phyloP scores from a whole-genome alignment of 371 early-diverging fungal species.

The Funneliformis caledonium region DNA sequence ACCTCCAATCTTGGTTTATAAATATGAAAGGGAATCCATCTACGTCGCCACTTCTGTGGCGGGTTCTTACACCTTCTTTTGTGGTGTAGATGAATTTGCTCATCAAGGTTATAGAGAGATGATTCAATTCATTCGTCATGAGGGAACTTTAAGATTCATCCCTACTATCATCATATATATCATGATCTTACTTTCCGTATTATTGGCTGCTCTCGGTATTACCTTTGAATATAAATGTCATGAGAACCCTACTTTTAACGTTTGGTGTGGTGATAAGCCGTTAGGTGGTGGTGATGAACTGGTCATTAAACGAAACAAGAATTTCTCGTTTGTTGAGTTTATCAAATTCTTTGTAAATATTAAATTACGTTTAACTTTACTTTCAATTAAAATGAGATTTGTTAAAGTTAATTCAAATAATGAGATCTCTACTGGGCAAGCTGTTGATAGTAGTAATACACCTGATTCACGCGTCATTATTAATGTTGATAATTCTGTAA shows the following conservation, averaged over 20 bases:
- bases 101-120: slow-evolving; percentile 48
- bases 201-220: slow-evolving; percentile 14
- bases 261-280: neutral
- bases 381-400: too few relatives aligned
- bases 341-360: too few relatives aligned
- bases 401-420: too few relatives aligned
- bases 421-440: too few relatives aligned
- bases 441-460: too few relatives aligned
- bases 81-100: slow-evolving; percentile 47
- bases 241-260: neutral
- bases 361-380: too few relatives aligned
- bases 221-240: neutral
- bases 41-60: slow-evolving; percentile 45
- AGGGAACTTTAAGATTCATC: slow-evolving; percentile 18
- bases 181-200: neutral
- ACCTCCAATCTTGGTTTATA: slow-evolving; percentile 40
- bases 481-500: too few relatives aligned
- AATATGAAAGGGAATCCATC: slow-evolving; percentile 44
- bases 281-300: neutral
- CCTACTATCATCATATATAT: neutral
- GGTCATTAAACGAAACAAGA: too few relatives aligned
- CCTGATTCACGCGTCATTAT: too few relatives aligned
- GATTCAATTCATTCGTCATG: slow-evolving; percentile 28
- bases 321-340: too few relatives aligned
- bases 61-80: slow-evolving; percentile 47